Percentiles rank a stretch among this genome's conserved stretches.
These are phyloP conservation scores for Chlorella sp. DNA, from an alignment of 139 green algal genomes.

Conservation along the genomic window DNA sequence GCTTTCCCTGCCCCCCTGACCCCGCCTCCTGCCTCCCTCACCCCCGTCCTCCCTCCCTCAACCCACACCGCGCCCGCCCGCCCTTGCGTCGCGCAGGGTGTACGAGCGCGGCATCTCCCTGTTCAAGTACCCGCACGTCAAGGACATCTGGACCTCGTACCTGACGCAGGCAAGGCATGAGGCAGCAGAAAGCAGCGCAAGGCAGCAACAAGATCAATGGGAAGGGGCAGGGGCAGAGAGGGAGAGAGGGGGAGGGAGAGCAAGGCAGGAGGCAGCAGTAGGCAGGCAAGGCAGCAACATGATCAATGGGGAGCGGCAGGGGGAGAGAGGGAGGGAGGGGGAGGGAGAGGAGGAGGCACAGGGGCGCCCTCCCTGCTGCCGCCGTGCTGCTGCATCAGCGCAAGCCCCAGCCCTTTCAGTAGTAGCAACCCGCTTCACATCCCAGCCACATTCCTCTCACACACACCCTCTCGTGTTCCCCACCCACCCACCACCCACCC, in stretches of 20 bases:
- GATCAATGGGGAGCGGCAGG: background rate
- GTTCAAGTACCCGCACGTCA: constrained; percentile 97
- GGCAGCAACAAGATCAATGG: background rate
- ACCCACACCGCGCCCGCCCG: background rate
- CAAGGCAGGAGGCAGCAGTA: background rate
- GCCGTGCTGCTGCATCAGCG: background rate
- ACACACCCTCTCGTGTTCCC: background rate
- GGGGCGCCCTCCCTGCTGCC: too few relatives aligned
- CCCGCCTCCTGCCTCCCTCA: background rate
- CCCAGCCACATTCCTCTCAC: too few relatives aligned
- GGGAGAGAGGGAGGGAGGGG: too few relatives aligned
- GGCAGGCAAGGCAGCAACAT: background rate
- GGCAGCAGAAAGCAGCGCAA: background rate
- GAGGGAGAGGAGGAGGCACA: too few relatives aligned
- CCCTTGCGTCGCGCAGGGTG: constrained; percentile 57
- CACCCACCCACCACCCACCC: background rate
- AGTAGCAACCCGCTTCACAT: background rate
- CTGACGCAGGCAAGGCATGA: constrained; percentile 87
- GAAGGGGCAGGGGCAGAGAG: background rate
- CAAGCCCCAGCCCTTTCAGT: background rate
- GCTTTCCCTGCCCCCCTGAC: too few relatives aligned
- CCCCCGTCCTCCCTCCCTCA: background rate
- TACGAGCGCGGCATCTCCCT: constrained; percentile 93
- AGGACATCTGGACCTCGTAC: constrained; percentile 96
- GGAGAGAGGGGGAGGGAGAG: too few relatives aligned